Conservation (phyloP, 805 yeast genomes). For the Kuraishia hungarica region DNA sequence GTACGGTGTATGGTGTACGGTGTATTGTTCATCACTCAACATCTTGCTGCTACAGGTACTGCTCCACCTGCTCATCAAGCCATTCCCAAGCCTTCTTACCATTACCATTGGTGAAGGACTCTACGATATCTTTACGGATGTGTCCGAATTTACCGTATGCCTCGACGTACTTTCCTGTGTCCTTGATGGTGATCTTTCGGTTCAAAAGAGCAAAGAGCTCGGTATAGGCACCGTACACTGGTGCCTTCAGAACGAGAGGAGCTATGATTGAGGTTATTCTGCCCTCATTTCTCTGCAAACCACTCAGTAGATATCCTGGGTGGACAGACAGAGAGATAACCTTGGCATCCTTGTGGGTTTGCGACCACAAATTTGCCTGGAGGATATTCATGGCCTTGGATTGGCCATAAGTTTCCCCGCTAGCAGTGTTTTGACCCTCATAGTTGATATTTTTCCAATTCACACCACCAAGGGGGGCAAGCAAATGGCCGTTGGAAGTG, state of each 20-base stretch:
- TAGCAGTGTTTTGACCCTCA: not conserved
- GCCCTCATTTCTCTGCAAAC: not conserved
- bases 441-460: constrained; percentile 2
- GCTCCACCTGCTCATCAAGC: constrained; percentile 16
- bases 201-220: constrained; percentile 28
- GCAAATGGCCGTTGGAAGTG: constrained; percentile 1
- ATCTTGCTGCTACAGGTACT: not conserved
- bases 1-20: too few relatives aligned
- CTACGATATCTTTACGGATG: constrained; percentile 26
- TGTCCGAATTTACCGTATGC: constrained; percentile 13
- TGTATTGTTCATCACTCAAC: too few relatives aligned
- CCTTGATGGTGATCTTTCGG: constrained; percentile 18
- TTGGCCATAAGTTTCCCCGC: constrained; percentile 22
- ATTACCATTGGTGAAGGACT: constrained; percentile 20
- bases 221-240: constrained; percentile 25
- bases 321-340: constrained; percentile 24
- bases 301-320: constrained; percentile 24
- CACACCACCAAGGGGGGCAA: constrained; percentile 1
- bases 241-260: not conserved
- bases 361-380: constrained; percentile 27
- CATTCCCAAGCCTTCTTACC: constrained; percentile 26
- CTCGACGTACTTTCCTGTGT: constrained; percentile 24
- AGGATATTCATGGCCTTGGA: constrained; percentile 27
- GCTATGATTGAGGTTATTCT: not conserved
- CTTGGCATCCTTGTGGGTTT: constrained; percentile 18